Base-by-base conservation (phyloP, 345 rosid species). In the Citrus sinensis region DNA sequence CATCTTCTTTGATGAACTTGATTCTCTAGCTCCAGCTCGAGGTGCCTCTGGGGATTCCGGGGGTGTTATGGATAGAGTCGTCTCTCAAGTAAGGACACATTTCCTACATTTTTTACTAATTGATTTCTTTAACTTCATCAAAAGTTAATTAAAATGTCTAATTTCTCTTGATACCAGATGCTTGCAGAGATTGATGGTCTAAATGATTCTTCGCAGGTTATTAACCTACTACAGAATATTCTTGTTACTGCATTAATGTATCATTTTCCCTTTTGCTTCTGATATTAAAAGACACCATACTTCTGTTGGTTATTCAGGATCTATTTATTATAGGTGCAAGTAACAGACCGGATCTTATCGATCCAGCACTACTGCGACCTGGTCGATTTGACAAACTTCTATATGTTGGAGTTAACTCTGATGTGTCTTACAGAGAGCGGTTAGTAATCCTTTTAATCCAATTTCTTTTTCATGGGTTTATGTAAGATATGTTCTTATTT, bases 1-100 rank as follows among this genome's bases (percentile, higher is more conserved):
- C 64, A 91, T 96, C 81, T 96, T 95, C 90, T 95, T 95, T 84
- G 98, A 94, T 78, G 98, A 96, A 85, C 95, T 96, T 49, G 97
- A 94, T 90, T 96, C 99, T 79, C 94, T 96, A 76, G 99, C 98
- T 88, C 99, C 98, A 56, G 99, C 99, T 77, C 89, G 98, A 35
- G 99, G 99, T 77, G 98, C 99, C 80, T 88, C 97, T 24, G 98
- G 99, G 76, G 98, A 96, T 87, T 96, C 98, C 24, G 98, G 99
- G 63, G 99, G 98, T 77, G 98, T 96, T 39, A 96, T 94, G 99
- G 99, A 96, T 71, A 85, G 97, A 86, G 99, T 96, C 68, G 99
- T 96, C 81, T 96, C 99, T 80, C 98, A 92, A 92, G 97, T 91
- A 32, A 86, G 61, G 78, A 89, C 74, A 55, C 8, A 51, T 67